A percentile compares a stretch with the other conserved stretches of the same genome.
phyloP scores from a whole-genome alignment of 495 filamentous ascomycete genomes.

The Neurospora sp. region DNA sequence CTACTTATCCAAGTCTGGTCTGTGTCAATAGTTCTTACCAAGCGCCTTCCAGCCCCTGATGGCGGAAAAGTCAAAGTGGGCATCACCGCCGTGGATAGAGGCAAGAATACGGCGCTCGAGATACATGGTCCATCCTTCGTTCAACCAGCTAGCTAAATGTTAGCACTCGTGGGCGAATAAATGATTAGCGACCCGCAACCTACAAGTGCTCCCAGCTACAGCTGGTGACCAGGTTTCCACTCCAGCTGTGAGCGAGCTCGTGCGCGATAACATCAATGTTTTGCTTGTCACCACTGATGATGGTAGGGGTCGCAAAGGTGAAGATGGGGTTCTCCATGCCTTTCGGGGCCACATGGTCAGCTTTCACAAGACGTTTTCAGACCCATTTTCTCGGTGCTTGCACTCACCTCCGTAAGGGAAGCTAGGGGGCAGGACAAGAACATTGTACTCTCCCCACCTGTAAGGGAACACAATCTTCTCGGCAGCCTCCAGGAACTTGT shows the following conservation, averaged over 20 bases:
- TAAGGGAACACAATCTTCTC: conserved; percentile 87
- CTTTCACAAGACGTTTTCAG: not conserved
- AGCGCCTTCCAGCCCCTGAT: conserved; percentile 72
- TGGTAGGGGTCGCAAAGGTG: conserved; percentile 87
- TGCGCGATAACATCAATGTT: conserved; percentile 97
- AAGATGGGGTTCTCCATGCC: conserved; percentile 95
- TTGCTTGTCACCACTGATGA: conserved; percentile 82
- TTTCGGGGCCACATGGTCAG: conserved; percentile 11
- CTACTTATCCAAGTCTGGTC: not conserved
- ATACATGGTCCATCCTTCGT: conserved; percentile 94
- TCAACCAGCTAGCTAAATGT: conserved; percentile 55
- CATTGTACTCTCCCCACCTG: conserved; percentile 90
- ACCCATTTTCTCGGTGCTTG: not conserved
- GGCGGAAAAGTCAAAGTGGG: conserved; percentile 82
- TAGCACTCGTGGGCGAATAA: conserved; percentile 4
- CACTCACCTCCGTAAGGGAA: conserved; percentile 63
- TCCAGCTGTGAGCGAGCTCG: conserved; percentile 86
- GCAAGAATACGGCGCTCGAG: conserved; percentile 71
- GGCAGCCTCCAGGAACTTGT: conserved; percentile 79
- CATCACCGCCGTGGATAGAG: conserved; percentile 56
- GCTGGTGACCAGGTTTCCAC: conserved; percentile 84
- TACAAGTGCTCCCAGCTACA: conserved; percentile 90
- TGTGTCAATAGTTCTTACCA: conserved; percentile 21
- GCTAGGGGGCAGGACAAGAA: conserved; percentile 77
- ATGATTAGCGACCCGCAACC: conserved; percentile 7